Evolutionary conservation across 1,139 yeast genomes (phyloP).

Genomic region (Eremothecium gossypii): DNA sequence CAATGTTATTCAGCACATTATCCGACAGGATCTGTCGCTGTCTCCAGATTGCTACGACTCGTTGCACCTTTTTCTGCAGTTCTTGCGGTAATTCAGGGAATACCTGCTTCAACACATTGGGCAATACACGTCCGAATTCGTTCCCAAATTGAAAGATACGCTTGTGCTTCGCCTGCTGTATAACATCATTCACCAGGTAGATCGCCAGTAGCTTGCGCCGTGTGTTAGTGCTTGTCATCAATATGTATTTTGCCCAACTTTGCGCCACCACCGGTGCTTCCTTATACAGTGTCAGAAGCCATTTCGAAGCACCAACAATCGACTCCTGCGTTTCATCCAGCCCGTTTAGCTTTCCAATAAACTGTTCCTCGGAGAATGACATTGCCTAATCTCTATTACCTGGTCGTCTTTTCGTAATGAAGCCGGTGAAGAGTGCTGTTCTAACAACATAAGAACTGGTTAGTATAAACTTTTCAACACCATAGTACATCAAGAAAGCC

Average conservation of each 20-base stretch:
- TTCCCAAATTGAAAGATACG: conserved; percentile 51
- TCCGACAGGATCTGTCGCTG: conserved; percentile 52
- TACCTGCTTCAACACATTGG: conserved; percentile 28
- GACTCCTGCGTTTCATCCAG: conserved; percentile 78
- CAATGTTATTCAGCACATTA: conserved; percentile 39
- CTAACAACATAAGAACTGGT: background rate
- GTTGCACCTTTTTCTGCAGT: conserved; percentile 46
- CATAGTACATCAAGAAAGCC: background rate
- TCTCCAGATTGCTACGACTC: conserved; percentile 72
- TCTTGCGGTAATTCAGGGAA: conserved; percentile 24
- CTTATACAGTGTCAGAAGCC: conserved; percentile 73
- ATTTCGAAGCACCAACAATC: conserved; percentile 78
- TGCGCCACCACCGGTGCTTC: conserved; percentile 52
- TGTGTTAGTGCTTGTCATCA: conserved; percentile 28
- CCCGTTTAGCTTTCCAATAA: conserved; percentile 47
- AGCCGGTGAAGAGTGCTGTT: background rate
- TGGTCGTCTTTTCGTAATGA: background rate
- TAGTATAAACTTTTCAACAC: background rate
- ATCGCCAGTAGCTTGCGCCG: conserved; percentile 51
- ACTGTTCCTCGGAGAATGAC: conserved; percentile 55
- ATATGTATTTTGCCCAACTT: conserved; percentile 44
- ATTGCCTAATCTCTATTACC: conserved; percentile 2
- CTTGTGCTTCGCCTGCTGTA: conserved; percentile 70
- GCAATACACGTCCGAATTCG: conserved; percentile 46
- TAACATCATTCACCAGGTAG: conserved; percentile 75